phyloP scores from a whole-genome alignment of 139 green algal genomes.

The Chlamydomonas eustigma region DNA sequence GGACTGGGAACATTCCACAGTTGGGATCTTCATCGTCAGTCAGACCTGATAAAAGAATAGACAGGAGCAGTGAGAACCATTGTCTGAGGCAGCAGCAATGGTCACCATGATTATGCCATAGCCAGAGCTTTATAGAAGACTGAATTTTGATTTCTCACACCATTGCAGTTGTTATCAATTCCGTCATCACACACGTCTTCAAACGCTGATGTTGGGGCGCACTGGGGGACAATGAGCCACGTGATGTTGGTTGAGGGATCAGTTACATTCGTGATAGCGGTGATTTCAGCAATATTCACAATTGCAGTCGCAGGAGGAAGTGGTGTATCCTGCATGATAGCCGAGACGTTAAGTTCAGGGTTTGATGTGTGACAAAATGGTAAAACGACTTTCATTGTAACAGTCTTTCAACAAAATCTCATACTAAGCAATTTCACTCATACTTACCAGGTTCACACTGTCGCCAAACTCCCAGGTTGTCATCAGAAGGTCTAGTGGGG shows the following conservation, averaged over 20 bases:
- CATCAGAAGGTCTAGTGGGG: not conserved
- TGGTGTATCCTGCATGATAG: not conserved
- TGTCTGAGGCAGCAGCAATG: not conserved
- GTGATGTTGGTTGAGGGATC: not conserved
- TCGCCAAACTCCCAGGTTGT: constrained; percentile 14
- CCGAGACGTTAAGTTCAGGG: too few relatives aligned
- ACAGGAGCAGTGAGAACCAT: not conserved
- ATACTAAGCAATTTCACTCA: too few relatives aligned
- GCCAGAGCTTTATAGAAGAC: not conserved
- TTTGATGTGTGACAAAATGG: too few relatives aligned
- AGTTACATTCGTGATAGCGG: constrained; percentile 10
- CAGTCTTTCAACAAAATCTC: too few relatives aligned
- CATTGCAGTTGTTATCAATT: constrained; percentile 46
- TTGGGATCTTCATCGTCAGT: constrained; percentile 26
- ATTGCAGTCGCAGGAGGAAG: not conserved
- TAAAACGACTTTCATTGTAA: too few relatives aligned
- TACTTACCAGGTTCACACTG: not conserved
- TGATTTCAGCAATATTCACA: not conserved
- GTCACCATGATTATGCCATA: not conserved
- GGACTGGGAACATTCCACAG: constrained; percentile 27
- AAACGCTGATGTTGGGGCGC: not conserved
- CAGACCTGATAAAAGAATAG: constrained; percentile 21
- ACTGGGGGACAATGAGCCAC: not conserved
- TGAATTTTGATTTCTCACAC: too few relatives aligned
- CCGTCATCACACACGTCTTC: constrained; percentile 22